Evolutionary conservation across 1,284 basidiomycete genomes (phyloP), one percentile per base, ranked within the genome.

Genomic region (Sporisorium iseilematis-ciliati): DNA sequence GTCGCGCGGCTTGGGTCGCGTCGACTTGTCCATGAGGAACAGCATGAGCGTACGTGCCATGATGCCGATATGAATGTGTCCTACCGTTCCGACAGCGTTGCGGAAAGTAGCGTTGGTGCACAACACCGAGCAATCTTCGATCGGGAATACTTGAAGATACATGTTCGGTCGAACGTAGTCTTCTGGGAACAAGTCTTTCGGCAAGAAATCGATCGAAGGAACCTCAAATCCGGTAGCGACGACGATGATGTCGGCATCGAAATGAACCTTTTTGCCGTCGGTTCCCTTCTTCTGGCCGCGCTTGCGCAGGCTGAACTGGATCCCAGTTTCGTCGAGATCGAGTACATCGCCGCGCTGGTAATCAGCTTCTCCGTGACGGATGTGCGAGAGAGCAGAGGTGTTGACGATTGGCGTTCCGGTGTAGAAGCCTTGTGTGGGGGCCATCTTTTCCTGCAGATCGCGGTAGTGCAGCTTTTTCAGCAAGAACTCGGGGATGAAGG

Each of bases 61-160:
- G 85, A 83, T 74, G 23, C 78, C 78, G 45, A 84, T 84, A 59
- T 84, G 82, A 21, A 82, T 57, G 56, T 66, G 66, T 18, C 71
- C 73, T 26, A 80, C 75, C 2, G 76, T 83, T 8, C 83, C 84
- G 12, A 85, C 79, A 0, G 77, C 82, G 72, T 89, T 89, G 71
- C 87, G 82, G 78, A 90, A 86, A 3, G 89, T 84, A 7, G 89
- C 88, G 76, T 91, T 91, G 12, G 89, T 90, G 84, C 89, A 85
- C 25, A 90, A 83, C 1, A 91, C 84, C 4, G 87, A 88, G 88
- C 89, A 90, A 80, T 82, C 82, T 69, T 89, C 87, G 1, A 89
- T 89, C 3, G 88, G 87, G 85, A 91, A 91, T 66, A 89, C 90
- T 72, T 91, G 90, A 21, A 91, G 85, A 73, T 91, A 91, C 73